Evolutionary conservation across 441 rosid species (phyloP), one percentile per base, ranked within the genome.

Genomic region (Rhodomyrtus psidioides): DNA sequence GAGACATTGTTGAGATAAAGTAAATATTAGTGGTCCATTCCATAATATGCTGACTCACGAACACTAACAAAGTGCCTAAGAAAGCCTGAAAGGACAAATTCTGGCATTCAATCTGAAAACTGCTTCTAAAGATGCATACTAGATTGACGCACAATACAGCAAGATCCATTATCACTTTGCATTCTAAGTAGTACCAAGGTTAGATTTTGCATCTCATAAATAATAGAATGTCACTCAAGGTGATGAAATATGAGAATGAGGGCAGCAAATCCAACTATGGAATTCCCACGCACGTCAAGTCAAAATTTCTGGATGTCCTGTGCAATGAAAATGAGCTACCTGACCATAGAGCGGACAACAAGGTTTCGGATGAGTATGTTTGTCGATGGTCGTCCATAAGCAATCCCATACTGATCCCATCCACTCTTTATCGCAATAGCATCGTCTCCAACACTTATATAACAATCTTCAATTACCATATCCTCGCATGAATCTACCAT

Each of bases 341-440:
- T 97, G 93, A 97, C 97, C 93, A 95, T 92, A 76, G 99, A 97
- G 83, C 94, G 97, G 81, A 96, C 95, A 6, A 94, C 91, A 84
- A 97, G 93, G 86, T 96, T 96, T 81, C 96, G 96, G 88, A 97
- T 94, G 82, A 94, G 92, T 87, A 97, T 95, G 86, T 96, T 96
- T 23, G 53, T 91, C 3, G 98, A 95, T 85, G 99, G 98, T 87
- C 94, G 91, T 83, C 96, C 96, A 90, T 95, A 97, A 8, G 94
- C 89, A 84, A 95, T 95, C 59, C 99, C 99, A 91, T 95, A 97
- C 88, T 97, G 99, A 94, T 97, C 99, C 98, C 99, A 96, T 76
- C 99, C 99, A 86, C 99, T 97, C 91, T 97, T 96, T 89, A 97
- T 97, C 12, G 99, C 99, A 83, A 97, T 92, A 1, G 93, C 98